These are phyloP conservation scores for Kwoniella bestiolae DNA, from an alignment of 768 basidiomycete species.

Conservation along the genomic window DNA sequence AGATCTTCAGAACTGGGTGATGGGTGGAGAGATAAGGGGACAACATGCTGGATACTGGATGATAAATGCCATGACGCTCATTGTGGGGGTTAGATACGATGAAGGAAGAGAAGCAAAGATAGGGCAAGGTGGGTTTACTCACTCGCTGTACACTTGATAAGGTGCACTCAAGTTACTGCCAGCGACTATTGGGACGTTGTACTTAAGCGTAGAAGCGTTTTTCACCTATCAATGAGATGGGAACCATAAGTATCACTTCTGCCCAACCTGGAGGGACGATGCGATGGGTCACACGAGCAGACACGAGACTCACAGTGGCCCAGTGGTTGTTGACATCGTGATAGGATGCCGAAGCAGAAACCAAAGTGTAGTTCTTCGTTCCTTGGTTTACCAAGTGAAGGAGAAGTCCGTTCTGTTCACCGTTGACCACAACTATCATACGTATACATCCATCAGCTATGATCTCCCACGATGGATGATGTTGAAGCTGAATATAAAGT, in stretches of 20 bases:
- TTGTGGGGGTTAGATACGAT: too few relatives aligned
- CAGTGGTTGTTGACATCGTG: constrained; percentile 51
- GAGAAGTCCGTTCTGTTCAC: constrained; percentile 47
- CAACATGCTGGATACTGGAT: not conserved
- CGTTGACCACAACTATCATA: constrained; percentile 55
- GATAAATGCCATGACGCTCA: too few relatives aligned
- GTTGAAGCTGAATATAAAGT: not conserved
- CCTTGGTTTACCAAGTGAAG: constrained; percentile 49
- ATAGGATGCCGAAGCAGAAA: constrained; percentile 52
- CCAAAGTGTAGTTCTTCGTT: constrained; percentile 53
- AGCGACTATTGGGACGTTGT: constrained; percentile 52
- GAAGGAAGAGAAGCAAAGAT: too few relatives aligned
- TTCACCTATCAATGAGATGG: constrained; percentile 36
- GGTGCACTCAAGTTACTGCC: constrained; percentile 54
- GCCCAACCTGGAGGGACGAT: not conserved
- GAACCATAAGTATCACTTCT: not conserved
- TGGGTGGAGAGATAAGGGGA: too few relatives aligned
- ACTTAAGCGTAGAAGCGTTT: constrained; percentile 52
- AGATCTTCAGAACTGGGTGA: too few relatives aligned
- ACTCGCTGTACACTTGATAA: constrained; percentile 53
- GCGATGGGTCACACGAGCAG: not conserved
- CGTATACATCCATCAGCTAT: too few relatives aligned
- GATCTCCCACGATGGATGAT: not conserved
- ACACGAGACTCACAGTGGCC: constrained; percentile 44
- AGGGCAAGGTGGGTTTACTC: constrained; percentile 19